Base-by-base conservation (phyloP, 768 basidiomycete genomes). In the Boletus rubropictus region DNA sequence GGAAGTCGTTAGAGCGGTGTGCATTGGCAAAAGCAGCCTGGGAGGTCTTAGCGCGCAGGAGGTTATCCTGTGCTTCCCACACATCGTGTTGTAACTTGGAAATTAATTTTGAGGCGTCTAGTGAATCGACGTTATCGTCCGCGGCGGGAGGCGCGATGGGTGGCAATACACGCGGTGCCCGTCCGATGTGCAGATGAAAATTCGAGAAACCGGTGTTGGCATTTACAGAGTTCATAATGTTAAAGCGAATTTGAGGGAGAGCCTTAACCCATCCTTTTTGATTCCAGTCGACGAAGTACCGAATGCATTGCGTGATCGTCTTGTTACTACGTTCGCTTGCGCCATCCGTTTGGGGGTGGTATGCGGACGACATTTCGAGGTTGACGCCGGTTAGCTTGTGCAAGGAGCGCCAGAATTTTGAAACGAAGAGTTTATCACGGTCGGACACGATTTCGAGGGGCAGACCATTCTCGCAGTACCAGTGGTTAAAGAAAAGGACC, bases 241-340 rank as follows among this genome's bases (percentile, higher is more conserved):
- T 47, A 43, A 71, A 72, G 1, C 66, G 42, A 0, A 72, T 47
- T 0, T 39, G 41, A 0, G 67, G 70, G 0, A 73, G 51, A 0
- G 58, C 54, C 0, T 27, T 14, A 0, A 59, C 51, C 72, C 69
- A 75, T 0, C 63, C 66, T 3, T 44, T 15, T 20, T 63, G 61
- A 15, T 57, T 46, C 0, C 31, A n/a, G 0, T 35, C 36, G 0
- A 61, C 38, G 7, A 35, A 39, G 17, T 21, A 49, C 0, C 38
- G 36, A 0, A 61, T 6, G 11, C 11, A 31, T 14, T 61, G 58
- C 3, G 11, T 48, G 6, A 61, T 39, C 0, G 54, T 57, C 3
- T 52, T 49, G 35, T 62, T 61, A 0, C 54, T 48, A 0, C 42
- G 31, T 48, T 68, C 60, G 1, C 54, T 63, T 0, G 50, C 35